Percentiles rank a stretch among this genome's conserved stretches.
Conservation (phyloP, 257 asterid species). For the Verbena officinalis region DNA sequence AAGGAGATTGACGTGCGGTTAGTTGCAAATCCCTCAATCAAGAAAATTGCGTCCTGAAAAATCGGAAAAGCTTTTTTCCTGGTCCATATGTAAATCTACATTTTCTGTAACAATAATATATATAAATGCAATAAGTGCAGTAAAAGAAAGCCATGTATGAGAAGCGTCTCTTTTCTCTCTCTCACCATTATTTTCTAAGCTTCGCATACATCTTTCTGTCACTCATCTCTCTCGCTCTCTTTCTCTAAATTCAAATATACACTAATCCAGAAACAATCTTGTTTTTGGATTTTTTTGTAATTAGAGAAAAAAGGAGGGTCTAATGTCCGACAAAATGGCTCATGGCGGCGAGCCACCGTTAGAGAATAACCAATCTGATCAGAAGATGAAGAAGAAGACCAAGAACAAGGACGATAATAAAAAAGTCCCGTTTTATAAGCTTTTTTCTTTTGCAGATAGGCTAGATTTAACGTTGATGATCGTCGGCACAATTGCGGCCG, state of each 20-base stretch:
- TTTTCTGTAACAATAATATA: not conserved
- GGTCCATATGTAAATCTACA: not conserved
- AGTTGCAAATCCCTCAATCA: not conserved
- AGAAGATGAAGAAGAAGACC: constrained; percentile 32
- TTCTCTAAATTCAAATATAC: not conserved
- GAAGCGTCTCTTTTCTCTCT: not conserved
- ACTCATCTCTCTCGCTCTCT: not conserved
- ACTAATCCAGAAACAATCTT: not conserved
- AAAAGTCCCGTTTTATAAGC: constrained; percentile 49
- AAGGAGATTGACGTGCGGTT: too few relatives aligned
- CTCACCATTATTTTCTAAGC: not conserved
- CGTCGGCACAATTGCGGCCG: constrained; percentile 56
- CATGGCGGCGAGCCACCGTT: not conserved
- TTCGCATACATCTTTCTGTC: not conserved
- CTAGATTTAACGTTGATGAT: constrained; percentile 47
- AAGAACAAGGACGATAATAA: constrained; percentile 34
- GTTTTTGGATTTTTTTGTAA: not conserved
- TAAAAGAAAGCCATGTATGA: not conserved
- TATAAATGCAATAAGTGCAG: not conserved
- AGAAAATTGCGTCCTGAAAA: not conserved
- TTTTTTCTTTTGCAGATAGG: constrained; percentile 66
- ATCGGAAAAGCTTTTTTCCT: not conserved
- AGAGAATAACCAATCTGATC: constrained; percentile 13
- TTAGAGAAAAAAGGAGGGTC: not conserved
- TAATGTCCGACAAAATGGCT: not conserved